Evolutionary conservation across 208 protist genomes (phyloP), one percentile per base, ranked within the genome.

Genomic region (Endotrypanum monterogeii): DNA sequence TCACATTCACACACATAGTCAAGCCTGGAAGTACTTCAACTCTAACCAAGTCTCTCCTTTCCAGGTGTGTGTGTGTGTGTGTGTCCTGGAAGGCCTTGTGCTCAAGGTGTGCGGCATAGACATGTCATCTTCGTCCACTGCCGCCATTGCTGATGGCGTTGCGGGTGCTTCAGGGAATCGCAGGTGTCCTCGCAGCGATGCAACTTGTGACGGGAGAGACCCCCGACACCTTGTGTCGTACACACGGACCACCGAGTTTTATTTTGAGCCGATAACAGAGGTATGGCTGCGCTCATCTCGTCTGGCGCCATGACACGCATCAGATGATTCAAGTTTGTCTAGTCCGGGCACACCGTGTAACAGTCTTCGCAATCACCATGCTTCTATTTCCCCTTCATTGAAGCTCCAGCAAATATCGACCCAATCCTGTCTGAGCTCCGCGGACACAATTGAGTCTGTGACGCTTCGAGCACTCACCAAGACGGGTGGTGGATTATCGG

Each of bases 231-330:
- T 79, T 5, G 61, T 79, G 61, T 6, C 75, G n/a, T 70, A 71
- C 68, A 79, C 75, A 1, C 52, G 46, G 37, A 79, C 75, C 18
- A 79, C 75, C 0, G 75, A 67, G 12, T 79, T 79, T 51, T 41
- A 71, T n/a, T 46, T 79, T 7, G 52, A 46, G 48, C 51, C 75
- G 1, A 54, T 37, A 65, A 11, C 37, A 65, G 60, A n/a, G 60
- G 16, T 48, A 9, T 8, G 37, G 8, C 35, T 41, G 4, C 32
- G 25, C 44, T 57, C 46, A 20, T 18, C 41, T 14, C 37, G 16
- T 23, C 30, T 41, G 39, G 18, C 41, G 20, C 65, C 9, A 30
- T 41, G 39, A n/a, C 63, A 6, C 12, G 16, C 25, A 18, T 39
- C 20, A n/a, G 30, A 57, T 46, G 58, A 58, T 51, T 8, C 11